A percentile compares a stretch with the other conserved stretches of the same genome.
Evolutionary conservation across 2,329 filamentous ascomycete species (phyloP).

Genomic region (Anisogramma anomala): DNA sequence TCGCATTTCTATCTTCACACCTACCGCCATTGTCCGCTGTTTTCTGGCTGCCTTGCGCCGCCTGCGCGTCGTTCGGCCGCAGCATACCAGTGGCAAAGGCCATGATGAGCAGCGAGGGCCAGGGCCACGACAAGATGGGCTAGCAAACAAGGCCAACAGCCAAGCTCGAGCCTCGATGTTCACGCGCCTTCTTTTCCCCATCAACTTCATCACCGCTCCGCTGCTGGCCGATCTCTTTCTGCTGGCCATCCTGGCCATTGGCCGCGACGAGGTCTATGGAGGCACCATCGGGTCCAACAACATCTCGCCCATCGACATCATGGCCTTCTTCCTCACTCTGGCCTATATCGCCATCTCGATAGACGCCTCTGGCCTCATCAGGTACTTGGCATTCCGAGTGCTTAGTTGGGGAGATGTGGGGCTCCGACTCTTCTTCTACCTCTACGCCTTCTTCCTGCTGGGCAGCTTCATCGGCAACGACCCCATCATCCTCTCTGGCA

Average conservation of each 20-base stretch:
- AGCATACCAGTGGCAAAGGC: slow-evolving; percentile 21
- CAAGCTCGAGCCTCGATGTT: slow-evolving; percentile 23
- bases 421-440: slow-evolving; percentile 57
- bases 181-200: slow-evolving; percentile 44
- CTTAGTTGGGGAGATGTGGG: slow-evolving; percentile 57
- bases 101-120: slow-evolving; percentile 20
- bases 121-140: background rate
- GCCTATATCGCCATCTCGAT: slow-evolving; percentile 71
- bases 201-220: slow-evolving; percentile 62
- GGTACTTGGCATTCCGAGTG: slow-evolving; percentile 59
- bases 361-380: slow-evolving; percentile 61
- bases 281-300: slow-evolving; percentile 54
- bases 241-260: slow-evolving; percentile 58
- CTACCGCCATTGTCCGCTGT: slow-evolving; percentile 35
- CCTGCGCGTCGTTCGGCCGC: slow-evolving; percentile 41
- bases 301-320: slow-evolving; percentile 61
- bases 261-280: slow-evolving; percentile 52
- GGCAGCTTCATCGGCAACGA: slow-evolving; percentile 64
- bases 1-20: slow-evolving; percentile 50
- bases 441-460: slow-evolving; percentile 57
- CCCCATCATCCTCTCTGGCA: slow-evolving; percentile 63
- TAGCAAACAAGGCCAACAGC: background rate
- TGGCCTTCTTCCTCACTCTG: slow-evolving; percentile 61
- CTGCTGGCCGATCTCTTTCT: slow-evolving; percentile 61
- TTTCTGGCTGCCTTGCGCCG: slow-evolving; percentile 31